A percentile compares a stretch with the other conserved stretches of the same genome.
phyloP scores from a whole-genome alignment of 441 rosid species.

The Corymbia citriodora region DNA sequence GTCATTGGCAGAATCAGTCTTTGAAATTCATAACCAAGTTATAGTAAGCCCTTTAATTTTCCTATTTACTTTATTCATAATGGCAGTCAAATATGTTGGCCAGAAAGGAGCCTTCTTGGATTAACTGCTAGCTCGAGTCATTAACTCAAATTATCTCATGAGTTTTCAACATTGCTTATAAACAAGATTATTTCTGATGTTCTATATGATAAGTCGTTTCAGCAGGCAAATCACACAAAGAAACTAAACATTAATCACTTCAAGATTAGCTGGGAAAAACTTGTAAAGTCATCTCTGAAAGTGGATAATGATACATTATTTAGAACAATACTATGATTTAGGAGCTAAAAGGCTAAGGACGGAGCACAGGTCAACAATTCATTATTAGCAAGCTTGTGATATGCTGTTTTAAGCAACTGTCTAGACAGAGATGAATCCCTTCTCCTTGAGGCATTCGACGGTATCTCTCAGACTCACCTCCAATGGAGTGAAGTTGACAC shows the following conservation, averaged over 20 bases:
- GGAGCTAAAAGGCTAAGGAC: not conserved
- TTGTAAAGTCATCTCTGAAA: not conserved
- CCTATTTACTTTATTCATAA: not conserved
- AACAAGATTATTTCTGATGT: not conserved
- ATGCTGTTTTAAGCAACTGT: not conserved
- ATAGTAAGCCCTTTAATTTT: not conserved
- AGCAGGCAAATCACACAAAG: not conserved
- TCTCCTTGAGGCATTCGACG: conserved; percentile 65
- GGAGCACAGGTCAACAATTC: not conserved
- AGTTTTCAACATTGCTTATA: not conserved
- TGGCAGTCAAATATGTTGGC: not conserved
- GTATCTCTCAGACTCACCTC: conserved; percentile 59
- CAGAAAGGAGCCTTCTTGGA: not conserved
- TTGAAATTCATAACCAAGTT: not conserved
- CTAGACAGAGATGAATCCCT: conserved; percentile 16
- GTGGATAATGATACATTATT: not conserved
- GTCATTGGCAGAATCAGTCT: not conserved
- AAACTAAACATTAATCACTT: not conserved
- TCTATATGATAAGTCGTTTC: not conserved
- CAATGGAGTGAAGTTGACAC: conserved; percentile 50
- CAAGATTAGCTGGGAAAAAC: not conserved
- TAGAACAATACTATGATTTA: not conserved
- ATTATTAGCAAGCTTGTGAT: not conserved
- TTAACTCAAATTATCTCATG: not conserved
- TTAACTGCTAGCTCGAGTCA: not conserved